Evolutionary conservation across 1,284 basidiomycete genomes (phyloP), one percentile per base, ranked within the genome.

Genomic region (Porodaedalea pini): DNA sequence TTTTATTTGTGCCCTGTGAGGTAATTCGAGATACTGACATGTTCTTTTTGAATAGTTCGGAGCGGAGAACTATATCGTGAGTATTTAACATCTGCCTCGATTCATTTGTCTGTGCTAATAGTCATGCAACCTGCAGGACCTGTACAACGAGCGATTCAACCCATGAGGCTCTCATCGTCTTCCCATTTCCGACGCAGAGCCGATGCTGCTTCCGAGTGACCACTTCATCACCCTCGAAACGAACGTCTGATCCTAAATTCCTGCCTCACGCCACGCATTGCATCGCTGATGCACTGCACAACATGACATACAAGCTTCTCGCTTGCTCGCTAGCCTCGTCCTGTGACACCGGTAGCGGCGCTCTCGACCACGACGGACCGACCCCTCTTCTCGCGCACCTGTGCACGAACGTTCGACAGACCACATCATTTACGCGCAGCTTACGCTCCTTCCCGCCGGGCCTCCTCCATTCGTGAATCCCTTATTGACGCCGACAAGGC

Each of bases 121-220:
- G 7, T 7, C 15, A n/a, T 41, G 8, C 7, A 27, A 11, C 37
- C 2, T 19, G 13, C 37, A 52, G 51, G 37, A 52, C 36, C 17
- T 52, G 51, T 2, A 8, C 37, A 25, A 13, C 3, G 37, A 27
- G 17, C 21, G 3, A 3, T 40, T 40, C 23, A 41, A 29, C 37
- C 51, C 37, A 31, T 41, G 41, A 48, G 45, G n/a, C 27, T 29
- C 45, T n/a, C n/a, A n/a, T n/a, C n/a, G n/a, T n/a, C n/a, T n/a
- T n/a, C n/a, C n/a, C n/a, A n/a, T n/a, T n/a, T n/a, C 45, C n/a
- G 8, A 7, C 25, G 8, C 27, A 11, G 41, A 44, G 41, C 21
- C 41, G 41, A 8, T 23, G 8, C 27, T 4, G 17, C 27, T 15
- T 7, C 15, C 45, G 45, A 31, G 13, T 31, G 23, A 29, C 27